Percentiles rank a stretch among this genome's conserved stretches.
Conservation (phyloP, 345 rosid genomes). For the Citropsis articulata region DNA sequence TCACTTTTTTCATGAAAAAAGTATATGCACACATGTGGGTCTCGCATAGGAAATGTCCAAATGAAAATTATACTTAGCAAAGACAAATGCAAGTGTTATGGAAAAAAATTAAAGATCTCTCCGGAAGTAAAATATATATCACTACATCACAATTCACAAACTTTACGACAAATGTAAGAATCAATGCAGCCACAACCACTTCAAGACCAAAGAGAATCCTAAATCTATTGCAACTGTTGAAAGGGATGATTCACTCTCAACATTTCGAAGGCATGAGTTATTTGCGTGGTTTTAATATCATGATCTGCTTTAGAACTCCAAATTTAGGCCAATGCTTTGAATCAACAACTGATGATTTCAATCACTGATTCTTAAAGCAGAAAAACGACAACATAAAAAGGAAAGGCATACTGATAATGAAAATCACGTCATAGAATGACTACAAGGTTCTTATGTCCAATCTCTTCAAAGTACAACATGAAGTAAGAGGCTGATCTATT, state of each 20-base stretch:
- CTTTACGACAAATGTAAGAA: background rate
- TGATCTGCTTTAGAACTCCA: background rate
- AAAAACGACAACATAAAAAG: background rate
- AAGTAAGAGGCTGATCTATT: background rate
- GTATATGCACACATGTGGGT: conserved; percentile 17
- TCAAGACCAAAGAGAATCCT: background rate
- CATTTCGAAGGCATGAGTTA: background rate
- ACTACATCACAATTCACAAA: background rate
- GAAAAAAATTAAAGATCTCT: background rate
- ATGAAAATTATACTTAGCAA: conserved; percentile 9
- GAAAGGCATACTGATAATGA: background rate
- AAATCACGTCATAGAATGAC: conserved; percentile 1
- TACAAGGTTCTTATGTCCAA: background rate
- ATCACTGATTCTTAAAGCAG: background rate
- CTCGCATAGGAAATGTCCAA: conserved; percentile 16
- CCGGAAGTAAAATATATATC: background rate
- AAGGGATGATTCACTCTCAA: background rate
- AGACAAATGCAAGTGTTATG: background rate
- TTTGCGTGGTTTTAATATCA: background rate
- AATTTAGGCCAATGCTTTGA: background rate
- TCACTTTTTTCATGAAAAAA: conserved; percentile 12
- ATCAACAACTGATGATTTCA: background rate
- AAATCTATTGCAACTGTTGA: background rate
- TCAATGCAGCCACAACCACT: background rate
- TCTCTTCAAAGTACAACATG: background rate